A percentile compares a stretch with the other conserved stretches of the same genome.
Evolutionary conservation across 352 stramenopile species (phyloP).

Genomic region (Phytopythium aichiense): DNA sequence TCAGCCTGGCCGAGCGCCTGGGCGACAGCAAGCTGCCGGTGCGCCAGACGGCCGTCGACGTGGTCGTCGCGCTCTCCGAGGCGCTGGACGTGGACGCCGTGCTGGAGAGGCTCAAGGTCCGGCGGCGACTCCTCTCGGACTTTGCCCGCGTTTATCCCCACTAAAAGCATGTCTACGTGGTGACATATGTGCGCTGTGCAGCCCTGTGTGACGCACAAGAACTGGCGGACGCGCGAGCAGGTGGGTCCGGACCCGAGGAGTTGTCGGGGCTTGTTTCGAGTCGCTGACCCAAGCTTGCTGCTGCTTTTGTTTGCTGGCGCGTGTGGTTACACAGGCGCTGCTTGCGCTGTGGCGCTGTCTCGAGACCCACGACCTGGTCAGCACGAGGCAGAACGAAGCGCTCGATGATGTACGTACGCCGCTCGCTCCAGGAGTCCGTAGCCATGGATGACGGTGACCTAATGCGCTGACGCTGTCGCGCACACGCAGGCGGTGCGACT

Average conservation of each 20-base stretch:
- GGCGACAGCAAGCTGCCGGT: slow-evolving; percentile 76
- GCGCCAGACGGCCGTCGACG: slow-evolving; percentile 70
- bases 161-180: not conserved
- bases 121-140: not conserved
- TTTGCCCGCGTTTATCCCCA: not conserved
- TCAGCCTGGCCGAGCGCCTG: slow-evolving; percentile 60
- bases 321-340: slow-evolving; percentile 34
- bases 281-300: not conserved
- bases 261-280: not conserved
- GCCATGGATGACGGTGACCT: not conserved
- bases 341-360: slow-evolving; percentile 63
- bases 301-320: not conserved
- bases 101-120: slow-evolving; percentile 50
- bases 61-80: slow-evolving; percentile 59
- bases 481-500: slow-evolving; percentile 48
- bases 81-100: slow-evolving; percentile 55
- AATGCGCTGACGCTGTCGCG: slow-evolving; percentile 3
- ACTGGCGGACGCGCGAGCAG: slow-evolving; percentile 81
- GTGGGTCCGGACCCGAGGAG: slow-evolving; percentile 15
- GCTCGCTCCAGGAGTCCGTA: not conserved
- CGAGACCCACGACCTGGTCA: slow-evolving; percentile 47
- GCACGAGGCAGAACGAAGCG: slow-evolving; percentile 44
- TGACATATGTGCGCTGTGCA: not conserved
- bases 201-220: slow-evolving; percentile 57
- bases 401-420: slow-evolving; percentile 43